These are phyloP conservation scores for Russula earlei DNA, from an alignment of 768 basidiomycete genomes.

Conservation along the genomic window DNA sequence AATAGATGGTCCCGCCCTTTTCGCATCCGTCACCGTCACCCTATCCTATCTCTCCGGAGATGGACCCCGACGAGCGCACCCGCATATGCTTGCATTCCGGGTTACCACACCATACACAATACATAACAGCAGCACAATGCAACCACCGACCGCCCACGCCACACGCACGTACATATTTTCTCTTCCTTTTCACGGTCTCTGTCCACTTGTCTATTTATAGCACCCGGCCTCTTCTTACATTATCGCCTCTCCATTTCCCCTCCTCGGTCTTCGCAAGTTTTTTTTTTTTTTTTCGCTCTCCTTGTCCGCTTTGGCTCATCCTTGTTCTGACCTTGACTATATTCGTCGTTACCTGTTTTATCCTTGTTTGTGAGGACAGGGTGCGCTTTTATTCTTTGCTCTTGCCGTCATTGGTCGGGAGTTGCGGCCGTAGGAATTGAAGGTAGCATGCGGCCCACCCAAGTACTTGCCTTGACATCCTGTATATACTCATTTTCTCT, in stretches of 20 bases:
- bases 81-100: neutral
- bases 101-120: slow-evolving; percentile 9
- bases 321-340: neutral
- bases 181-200: neutral
- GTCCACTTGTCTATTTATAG: slow-evolving; percentile 12
- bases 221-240: slow-evolving; percentile 3
- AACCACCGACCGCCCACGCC: slow-evolving; percentile 5
- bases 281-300: too few relatives aligned
- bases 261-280: neutral
- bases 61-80: neutral
- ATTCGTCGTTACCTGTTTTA: neutral
- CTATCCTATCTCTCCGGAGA: neutral
- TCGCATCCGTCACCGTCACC: neutral
- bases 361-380: slow-evolving; percentile 4
- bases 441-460: neutral
- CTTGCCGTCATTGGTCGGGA: neutral
- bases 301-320: too few relatives aligned
- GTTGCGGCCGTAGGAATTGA: neutral
- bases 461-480: neutral
- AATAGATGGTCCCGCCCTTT: slow-evolving; percentile 3
- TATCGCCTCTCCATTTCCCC: neutral
- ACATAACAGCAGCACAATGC: slow-evolving; percentile 6
- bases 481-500: neutral
- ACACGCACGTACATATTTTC: slow-evolving; percentile 1
- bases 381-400: neutral